Conservation (phyloP, 352 stramenopile genomes). For the Salisapilia sapeloensis region DNA sequence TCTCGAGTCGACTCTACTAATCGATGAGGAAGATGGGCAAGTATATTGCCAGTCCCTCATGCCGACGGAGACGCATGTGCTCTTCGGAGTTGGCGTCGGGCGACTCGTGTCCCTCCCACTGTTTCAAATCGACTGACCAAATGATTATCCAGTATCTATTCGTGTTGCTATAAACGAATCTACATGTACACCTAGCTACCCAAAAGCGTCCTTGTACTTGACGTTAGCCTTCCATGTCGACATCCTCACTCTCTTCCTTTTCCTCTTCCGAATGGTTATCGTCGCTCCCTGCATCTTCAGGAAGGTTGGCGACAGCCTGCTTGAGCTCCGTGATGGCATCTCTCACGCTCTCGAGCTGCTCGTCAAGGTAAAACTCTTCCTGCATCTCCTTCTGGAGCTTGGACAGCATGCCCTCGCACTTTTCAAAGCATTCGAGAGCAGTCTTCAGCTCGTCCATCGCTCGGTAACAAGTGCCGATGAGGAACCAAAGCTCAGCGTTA, state of each 20-base stretch:
- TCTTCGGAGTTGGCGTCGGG: constrained; percentile 43
- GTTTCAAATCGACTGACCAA: constrained; percentile 4
- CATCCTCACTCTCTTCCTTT: constrained; percentile 25
- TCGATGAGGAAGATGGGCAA: constrained; percentile 18
- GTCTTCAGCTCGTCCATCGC: constrained; percentile 67
- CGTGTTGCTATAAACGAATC: not conserved
- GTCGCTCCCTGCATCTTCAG: constrained; percentile 27
- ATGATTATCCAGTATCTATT: not conserved
- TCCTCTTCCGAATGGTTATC: constrained; percentile 27
- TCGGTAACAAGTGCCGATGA: constrained; percentile 77
- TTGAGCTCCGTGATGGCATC: constrained; percentile 39
- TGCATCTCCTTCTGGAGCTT: constrained; percentile 65
- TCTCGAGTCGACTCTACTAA: constrained; percentile 30
- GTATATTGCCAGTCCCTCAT: constrained; percentile 44
- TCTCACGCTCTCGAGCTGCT: constrained; percentile 63
- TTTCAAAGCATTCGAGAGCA: constrained; percentile 77
- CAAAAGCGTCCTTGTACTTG: constrained; percentile 27
- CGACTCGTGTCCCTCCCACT: constrained; percentile 39
- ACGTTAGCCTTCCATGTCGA: constrained; percentile 69
- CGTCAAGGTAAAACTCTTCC: constrained; percentile 53
- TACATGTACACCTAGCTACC: constrained; percentile 18
- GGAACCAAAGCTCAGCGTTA: constrained; percentile 81
- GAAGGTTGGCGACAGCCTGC: constrained; percentile 32
- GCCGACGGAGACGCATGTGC: constrained; percentile 51
- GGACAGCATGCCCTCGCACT: constrained; percentile 54